Evolutionary conservation across 768 basidiomycete species (phyloP), one percentile per base, ranked within the genome.

Genomic region (Glaciozyma martinii): DNA sequence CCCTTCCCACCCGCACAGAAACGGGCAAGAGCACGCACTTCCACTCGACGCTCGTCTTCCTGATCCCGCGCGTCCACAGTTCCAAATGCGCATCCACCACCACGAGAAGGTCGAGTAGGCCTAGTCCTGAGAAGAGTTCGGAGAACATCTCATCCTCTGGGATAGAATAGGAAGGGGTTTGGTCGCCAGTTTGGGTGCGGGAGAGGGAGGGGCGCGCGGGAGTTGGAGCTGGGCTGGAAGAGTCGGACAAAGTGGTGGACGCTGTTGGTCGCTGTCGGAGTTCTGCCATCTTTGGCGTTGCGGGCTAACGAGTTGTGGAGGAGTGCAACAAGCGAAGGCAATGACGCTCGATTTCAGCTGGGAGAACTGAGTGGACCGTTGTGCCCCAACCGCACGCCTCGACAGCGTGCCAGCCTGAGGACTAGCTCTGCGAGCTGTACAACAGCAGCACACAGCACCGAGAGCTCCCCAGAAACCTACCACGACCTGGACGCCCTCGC

Each of bases 61-160:
- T 40, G 23, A 71, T 50, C 5, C 64, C 62, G 9, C 67, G 49
- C 9, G 65, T 68, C 56, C 67, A 62, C 27, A 72, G 61, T 47
- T 74, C 70, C 43, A 63, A 40, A 47, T 72, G 71, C 15, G 70
- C 64, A 57, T 73, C 71, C 44, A 72, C 27, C 40, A 71, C 62
- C 59, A 66, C 66, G 59, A 74, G 59, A 8, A 68, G n/a, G 58
- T 72, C 71, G 53, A 72, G 65, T 21, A 73, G 57, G 3, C 63
- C 63, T 29, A 72, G 56, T 10, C 61, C 62, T 6, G 55, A 43
- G 47, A 71, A 63, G n/a, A 59, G 52, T 4, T 70, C 66, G 60
- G 70, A 67, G 23, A 40, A 40, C 37, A 40, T 40, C 37, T 63
- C 57, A 10, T 71, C 67, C 49, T 50, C 49, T 6, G 55, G 23